Conservation (phyloP, 1,139 yeast genomes). For the Pneumocystis wakefieldiae region DNA sequence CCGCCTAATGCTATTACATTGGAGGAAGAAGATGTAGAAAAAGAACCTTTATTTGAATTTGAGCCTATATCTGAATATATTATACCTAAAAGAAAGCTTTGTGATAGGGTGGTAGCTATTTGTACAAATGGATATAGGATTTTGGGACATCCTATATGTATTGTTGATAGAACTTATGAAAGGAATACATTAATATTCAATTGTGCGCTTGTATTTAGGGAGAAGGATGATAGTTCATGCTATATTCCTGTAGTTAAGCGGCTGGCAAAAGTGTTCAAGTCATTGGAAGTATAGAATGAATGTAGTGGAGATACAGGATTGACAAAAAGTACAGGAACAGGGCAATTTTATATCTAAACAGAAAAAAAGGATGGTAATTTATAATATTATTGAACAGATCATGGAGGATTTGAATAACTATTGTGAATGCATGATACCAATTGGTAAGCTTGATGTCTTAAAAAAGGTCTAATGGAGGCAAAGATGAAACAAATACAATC, state of each 20-base stretch:
- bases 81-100: constrained; percentile 83
- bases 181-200: constrained; percentile 87
- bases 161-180: constrained; percentile 59
- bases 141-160: constrained; percentile 82
- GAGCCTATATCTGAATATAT: constrained; percentile 78
- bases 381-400: constrained; percentile 71
- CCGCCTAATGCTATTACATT: constrained; percentile 48
- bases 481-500: constrained; percentile 70
- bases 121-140: constrained; percentile 57
- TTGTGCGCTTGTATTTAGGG: constrained; percentile 79
- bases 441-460: constrained; percentile 19
- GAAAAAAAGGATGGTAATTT: constrained; percentile 37
- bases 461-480: neutral
- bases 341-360: constrained; percentile 37
- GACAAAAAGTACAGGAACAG: neutral
- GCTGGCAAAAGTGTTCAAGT: constrained; percentile 77
- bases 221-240: constrained; percentile 66
- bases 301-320: neutral
- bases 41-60: constrained; percentile 50
- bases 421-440: constrained; percentile 88
- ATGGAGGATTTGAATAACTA: constrained; percentile 86
- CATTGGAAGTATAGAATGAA: constrained; percentile 76
- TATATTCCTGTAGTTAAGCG: constrained; percentile 75
- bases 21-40: constrained; percentile 26
- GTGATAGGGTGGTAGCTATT: constrained; percentile 64